Conservation (phyloP, 1,284 basidiomycete genomes). For the Cutaneotrichosporon daszewskae region DNA sequence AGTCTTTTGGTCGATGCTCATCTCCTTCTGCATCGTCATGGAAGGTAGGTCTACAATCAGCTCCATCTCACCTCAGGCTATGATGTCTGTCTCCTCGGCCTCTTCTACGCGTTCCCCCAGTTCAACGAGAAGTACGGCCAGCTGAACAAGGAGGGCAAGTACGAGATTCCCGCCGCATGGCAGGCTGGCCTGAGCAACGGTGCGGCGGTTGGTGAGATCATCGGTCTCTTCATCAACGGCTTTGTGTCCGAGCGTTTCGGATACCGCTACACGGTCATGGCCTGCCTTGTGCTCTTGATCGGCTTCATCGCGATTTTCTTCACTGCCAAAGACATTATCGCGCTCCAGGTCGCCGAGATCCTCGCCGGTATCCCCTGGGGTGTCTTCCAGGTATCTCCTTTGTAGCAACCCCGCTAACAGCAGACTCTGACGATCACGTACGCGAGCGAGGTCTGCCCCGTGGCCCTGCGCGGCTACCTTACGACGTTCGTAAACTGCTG, state of each 20-base stretch:
- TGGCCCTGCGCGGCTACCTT: constrained; percentile 42
- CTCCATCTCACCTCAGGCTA: constrained; percentile 16
- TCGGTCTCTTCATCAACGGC: constrained; percentile 48
- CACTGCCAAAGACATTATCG: constrained; percentile 32
- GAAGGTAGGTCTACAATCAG: constrained; percentile 33
- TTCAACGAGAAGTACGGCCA: constrained; percentile 43
- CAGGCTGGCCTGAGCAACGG: constrained; percentile 50
- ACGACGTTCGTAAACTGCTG: constrained; percentile 43
- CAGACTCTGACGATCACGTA: constrained; percentile 18
- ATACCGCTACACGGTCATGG: constrained; percentile 39
- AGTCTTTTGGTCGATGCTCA: constrained; percentile 48
- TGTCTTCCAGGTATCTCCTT: constrained; percentile 27
- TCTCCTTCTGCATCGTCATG: constrained; percentile 50
- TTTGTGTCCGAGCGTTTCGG: constrained; percentile 45
- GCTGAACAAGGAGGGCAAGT: constrained; percentile 36
- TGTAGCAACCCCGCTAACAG: too few species aligned
- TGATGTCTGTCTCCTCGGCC: constrained; percentile 40
- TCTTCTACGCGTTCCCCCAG: constrained; percentile 43
- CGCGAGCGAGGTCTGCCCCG: constrained; percentile 43
- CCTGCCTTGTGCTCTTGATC: constrained; percentile 28
- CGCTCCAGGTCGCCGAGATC: constrained; percentile 35
- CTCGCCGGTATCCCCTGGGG: constrained; percentile 41
- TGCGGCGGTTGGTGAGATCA: constrained; percentile 44
- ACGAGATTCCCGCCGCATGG: constrained; percentile 50
- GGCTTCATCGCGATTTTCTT: constrained; percentile 41